Evolutionary conservation across 345 rosid species (phyloP), one percentile per base, ranked within the genome.

Genomic region (Atalantia buxifolia): DNA sequence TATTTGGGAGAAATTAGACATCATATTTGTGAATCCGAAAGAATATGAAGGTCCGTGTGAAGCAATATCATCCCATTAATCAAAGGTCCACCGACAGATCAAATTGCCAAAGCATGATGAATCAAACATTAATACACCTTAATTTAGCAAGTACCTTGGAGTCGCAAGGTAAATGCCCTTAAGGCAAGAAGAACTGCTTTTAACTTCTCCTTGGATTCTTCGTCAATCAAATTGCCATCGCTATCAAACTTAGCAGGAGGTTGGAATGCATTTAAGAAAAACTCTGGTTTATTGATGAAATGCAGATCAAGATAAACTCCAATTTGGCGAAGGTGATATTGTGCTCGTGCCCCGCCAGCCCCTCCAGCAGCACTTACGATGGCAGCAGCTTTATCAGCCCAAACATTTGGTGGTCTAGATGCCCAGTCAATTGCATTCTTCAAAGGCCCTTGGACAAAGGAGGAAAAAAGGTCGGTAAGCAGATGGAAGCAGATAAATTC

Each of bases 351-450:
- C 16, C 96, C 92, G 1, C 94, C 93, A n/a, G 79, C 79, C 12
- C 89, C 36, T 81, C 95, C 98, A 8, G 88, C 92, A 0, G 90
- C 83, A 36, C 97, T 95, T 31, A 90, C 76, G 2, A 95, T 64
- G 0, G 97, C 97, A n/a, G 98, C 98, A 5, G 97, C 89, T 85
- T 93, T 95, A 64, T 87, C 94, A 18, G 89, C 97, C 91, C 94
- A 92, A 57, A 86, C 91, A 50, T 95, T 92, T 13, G 97, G 94
- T 0, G 92, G 7, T 76, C 94, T 78, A 48, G 98, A 95, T 7
- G 92, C 95, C 97, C 98, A 93, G 69, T 93, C 97, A 6, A 95
- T 69, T 0, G 98, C 97, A 74, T 95, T 95, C 91, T 95, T 95
- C 83, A 93, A 76, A 40, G 97, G 91, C 12, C 88, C 98, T 93